Conservation (phyloP, 2,329 filamentous ascomycete species). For the Aureobasidium uvarum region DNA sequence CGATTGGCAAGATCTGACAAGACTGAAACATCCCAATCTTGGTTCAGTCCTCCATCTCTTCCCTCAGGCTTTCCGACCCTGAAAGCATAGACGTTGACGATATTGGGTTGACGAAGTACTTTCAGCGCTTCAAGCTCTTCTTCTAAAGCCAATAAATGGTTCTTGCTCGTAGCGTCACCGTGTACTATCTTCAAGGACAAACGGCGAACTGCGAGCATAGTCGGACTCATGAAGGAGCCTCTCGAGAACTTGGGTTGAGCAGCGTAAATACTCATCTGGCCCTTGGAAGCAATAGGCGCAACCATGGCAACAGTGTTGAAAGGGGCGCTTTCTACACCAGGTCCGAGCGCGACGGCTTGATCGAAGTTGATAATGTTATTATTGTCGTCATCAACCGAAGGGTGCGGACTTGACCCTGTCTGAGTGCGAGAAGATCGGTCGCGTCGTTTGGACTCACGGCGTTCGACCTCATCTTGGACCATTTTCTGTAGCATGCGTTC, state of each 20-base stretch:
- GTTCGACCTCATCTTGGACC: constrained; percentile 69
- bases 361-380: constrained; percentile 28
- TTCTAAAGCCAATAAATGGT: constrained; percentile 73
- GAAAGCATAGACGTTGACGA: constrained; percentile 75
- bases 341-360: constrained; percentile 38
- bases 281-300: constrained; percentile 2
- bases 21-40: constrained; percentile 69
- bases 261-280: constrained; percentile 8
- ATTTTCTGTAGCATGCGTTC: constrained; percentile 67
- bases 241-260: constrained; percentile 12
- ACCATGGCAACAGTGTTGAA: constrained; percentile 27
- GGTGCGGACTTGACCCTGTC: background rate
- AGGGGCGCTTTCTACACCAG: constrained; percentile 3
- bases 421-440: constrained; percentile 12
- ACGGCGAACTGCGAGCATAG: constrained; percentile 24
- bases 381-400: background rate
- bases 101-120: constrained; percentile 69
- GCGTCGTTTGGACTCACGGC: constrained; percentile 53
- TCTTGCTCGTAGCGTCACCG: constrained; percentile 50
- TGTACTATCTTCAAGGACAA: constrained; percentile 13
- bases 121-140: constrained; percentile 72
- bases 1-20: constrained; percentile 76
- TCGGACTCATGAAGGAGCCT: background rate
- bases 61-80: constrained; percentile 55
- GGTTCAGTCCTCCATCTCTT: background rate